Conservation (phyloP, 2,329 filamentous ascomycete species). For the Xylariaceae sp. region DNA sequence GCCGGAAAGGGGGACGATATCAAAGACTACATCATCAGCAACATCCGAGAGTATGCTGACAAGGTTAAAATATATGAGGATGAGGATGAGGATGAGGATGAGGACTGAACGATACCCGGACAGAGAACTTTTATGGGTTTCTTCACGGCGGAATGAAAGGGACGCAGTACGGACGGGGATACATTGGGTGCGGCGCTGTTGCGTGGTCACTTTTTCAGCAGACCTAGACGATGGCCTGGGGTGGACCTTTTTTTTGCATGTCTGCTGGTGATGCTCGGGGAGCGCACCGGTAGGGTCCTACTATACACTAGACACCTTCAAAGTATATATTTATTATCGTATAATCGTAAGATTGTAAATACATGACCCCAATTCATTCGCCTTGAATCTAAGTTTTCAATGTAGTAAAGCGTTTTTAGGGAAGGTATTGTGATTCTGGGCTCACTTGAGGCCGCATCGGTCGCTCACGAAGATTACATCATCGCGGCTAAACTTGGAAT, state of each 20-base stretch:
- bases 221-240: neutral
- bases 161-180: conserved; percentile 9
- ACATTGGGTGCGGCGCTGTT: conserved; percentile 6
- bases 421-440: too few species aligned
- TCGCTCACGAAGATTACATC: too few species aligned
- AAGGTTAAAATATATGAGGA: conserved; percentile 79
- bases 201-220: neutral
- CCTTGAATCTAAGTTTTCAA: too few species aligned
- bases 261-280: conserved; percentile 1
- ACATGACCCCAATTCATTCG: neutral
- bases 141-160: conserved; percentile 1
- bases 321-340: neutral
- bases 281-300: neutral
- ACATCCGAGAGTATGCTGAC: conserved; percentile 75
- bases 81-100: conserved; percentile 16
- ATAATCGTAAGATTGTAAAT: neutral
- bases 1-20: conserved; percentile 79
- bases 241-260: neutral
- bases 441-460: too few species aligned
- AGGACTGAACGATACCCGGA: neutral
- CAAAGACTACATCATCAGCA: conserved; percentile 69
- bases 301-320: conserved; percentile 6
- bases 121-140: neutral
- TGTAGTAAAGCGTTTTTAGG: too few species aligned
- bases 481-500: too few species aligned